These are phyloP conservation scores for Alternaria rosae DNA, from an alignment of 2,329 filamentous ascomycete species.

Conservation along the genomic window DNA sequence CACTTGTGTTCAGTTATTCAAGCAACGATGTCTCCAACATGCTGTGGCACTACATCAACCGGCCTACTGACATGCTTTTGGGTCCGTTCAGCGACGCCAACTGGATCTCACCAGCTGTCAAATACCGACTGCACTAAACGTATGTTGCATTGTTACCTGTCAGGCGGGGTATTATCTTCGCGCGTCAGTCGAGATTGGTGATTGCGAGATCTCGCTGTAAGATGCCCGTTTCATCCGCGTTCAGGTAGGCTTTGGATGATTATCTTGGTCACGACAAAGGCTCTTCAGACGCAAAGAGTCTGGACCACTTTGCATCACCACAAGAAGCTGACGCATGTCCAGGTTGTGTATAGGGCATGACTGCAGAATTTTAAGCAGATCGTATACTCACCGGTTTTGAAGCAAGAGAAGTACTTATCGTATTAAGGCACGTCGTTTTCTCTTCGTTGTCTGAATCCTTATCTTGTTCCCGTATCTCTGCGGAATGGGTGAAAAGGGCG, in stretches of 20 bases:
- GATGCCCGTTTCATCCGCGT: not conserved
- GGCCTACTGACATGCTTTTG: not conserved
- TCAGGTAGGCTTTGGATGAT: not conserved
- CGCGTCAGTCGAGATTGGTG: not conserved
- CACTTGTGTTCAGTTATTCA: not conserved
- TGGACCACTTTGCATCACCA: not conserved
- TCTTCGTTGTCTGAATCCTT: not conserved
- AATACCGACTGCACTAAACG: not conserved
- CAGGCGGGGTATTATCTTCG: not conserved
- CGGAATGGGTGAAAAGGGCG: not conserved
- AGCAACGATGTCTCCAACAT: not conserved
- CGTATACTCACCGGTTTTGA: not conserved
- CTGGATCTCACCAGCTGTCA: not conserved
- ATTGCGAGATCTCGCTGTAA: not conserved
- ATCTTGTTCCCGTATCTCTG: not conserved
- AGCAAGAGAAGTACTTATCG: not conserved
- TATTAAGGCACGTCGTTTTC: not conserved
- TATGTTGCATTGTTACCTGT: not conserved
- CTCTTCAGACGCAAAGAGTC: not conserved
- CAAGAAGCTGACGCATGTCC: not conserved
- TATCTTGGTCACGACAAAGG: not conserved
- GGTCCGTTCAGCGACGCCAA: not conserved
- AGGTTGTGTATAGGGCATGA: not conserved
- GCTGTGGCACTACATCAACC: not conserved
- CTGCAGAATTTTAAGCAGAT: not conserved